Conservation (phyloP, 1,139 yeast species). For the Yamadazyma buinensis region DNA sequence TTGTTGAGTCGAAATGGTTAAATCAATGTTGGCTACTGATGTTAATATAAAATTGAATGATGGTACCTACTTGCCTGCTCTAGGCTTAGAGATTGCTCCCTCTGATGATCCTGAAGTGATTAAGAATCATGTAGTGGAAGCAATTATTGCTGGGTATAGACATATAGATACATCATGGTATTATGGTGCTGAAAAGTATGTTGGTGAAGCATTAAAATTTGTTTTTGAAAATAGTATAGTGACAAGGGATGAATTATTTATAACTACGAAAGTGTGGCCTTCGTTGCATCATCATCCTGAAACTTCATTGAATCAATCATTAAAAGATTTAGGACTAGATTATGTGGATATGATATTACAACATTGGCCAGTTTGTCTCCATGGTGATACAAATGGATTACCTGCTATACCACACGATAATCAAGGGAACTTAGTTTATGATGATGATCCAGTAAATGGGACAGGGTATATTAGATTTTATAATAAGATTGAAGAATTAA, state of each 20-base stretch:
- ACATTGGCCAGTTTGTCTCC: constrained; percentile 56
- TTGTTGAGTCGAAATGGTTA: constrained; percentile 12
- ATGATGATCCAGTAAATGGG: constrained; percentile 37
- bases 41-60: constrained; percentile 24
- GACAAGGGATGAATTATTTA: constrained; percentile 54
- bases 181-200: constrained; percentile 47
- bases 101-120: constrained; percentile 30
- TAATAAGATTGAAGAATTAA: constrained; percentile 42
- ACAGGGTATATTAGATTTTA: constrained; percentile 44
- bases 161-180: constrained; percentile 44
- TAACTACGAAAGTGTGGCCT: constrained; percentile 62
- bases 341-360: constrained; percentile 58
- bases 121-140: constrained; percentile 35
- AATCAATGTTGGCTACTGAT: constrained; percentile 19
- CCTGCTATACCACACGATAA: constrained; percentile 34
- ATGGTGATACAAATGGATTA: constrained; percentile 34
- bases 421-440: constrained; percentile 40
- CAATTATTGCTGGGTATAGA: constrained; percentile 40
- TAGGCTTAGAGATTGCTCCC: constrained; percentile 38
- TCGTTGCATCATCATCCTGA: constrained; percentile 35
- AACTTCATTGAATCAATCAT: constrained; percentile 33
- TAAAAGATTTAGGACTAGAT: constrained; percentile 43
- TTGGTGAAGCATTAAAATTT: constrained; percentile 50
- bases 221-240: constrained; percentile 42
- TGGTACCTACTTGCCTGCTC: constrained; percentile 33